Percentiles rank a stretch among this genome's conserved stretches.
phyloP scores from a whole-genome alignment of 148 eudicot species.

The Linanthus parryae region DNA sequence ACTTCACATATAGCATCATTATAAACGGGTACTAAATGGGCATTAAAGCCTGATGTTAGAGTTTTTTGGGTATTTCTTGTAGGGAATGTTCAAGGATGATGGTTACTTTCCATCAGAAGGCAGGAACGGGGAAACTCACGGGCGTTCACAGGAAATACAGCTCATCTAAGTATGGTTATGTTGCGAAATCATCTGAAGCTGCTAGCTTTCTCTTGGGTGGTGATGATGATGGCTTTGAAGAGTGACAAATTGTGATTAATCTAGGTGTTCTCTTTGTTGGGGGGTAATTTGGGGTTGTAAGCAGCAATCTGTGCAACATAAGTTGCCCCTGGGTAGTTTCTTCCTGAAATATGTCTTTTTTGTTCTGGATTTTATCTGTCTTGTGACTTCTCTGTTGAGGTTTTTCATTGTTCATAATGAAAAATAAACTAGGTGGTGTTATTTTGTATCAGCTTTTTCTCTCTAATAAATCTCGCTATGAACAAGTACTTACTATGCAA shows the following conservation, averaged over 20 bases:
- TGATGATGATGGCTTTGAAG: background rate
- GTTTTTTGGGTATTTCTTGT: no score
- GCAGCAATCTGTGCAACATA: constrained; percentile 7
- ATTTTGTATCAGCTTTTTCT: no score
- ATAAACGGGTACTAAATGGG: no score
- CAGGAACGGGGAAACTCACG: constrained; percentile 1
- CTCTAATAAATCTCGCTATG: no score
- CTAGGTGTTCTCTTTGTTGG: background rate
- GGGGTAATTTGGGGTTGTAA: background rate
- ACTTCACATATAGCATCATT: no score
- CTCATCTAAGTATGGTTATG: constrained; percentile 8
- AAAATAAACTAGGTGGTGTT: no score
- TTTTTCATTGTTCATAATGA: no score
- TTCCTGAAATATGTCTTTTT: no score
- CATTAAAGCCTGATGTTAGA: no score
- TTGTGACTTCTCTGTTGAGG: no score
- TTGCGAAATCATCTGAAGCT: constrained; percentile 1
- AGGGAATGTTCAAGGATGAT: constrained; percentile 9
- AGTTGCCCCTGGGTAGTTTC: background rate
- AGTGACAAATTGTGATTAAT: background rate
- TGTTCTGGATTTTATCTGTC: no score
- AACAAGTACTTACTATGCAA: no score
- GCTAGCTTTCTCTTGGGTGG: constrained; percentile 9
- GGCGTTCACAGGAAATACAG: constrained; percentile 7
- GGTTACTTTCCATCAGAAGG: constrained; percentile 6